Base-by-base conservation (phyloP, 2,329 filamentous ascomycete genomes). In the Paracamarosporium sp. region DNA sequence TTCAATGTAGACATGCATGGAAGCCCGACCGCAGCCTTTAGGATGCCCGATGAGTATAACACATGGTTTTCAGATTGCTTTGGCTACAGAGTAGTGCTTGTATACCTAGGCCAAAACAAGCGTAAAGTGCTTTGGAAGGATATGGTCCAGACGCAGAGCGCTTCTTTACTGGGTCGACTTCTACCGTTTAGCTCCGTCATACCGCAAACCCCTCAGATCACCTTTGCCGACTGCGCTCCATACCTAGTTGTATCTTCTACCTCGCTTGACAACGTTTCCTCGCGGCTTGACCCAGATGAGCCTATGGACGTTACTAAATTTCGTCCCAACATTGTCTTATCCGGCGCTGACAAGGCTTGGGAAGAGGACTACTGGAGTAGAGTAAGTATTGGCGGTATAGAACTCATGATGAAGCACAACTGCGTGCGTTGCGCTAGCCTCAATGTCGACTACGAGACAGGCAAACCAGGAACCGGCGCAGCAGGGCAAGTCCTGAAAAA, bases 171-270 rank as follows among this genome's bases (percentile, higher is more conserved):
- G 65, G 53, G 55, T 65, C 74, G 44, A 58, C 66, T 57, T 48
- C 70, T 51, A 62, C 11, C 35, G 15, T 15, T 44, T 9, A 20
- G 43, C 22, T 28, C 36, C 12, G 35, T 35, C 45, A 45, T 52
- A 5, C 58, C 45, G 17, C 50, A 44, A 30, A 58, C 69, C 25
- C 59, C 68, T n/a, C 52, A 69, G 22, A 82, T 94, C 41, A 86
- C 85, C 2, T 95, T 94, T 76, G 85, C 87, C 36, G 91, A 95
- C 75, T 85, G 86, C 61, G 90, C 91, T 1, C 89, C 91, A 0
- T 90, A 90, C 72, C 83, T 97, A 13, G 76, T 97, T 24, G 83
- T 89, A 5, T 91, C 88, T 0, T 82, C 88, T 59, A 83, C 86
- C 2, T 95, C 90, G 1, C 82, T 93, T n/a, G 76, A 81, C 20